These are phyloP conservation scores for Pyrenophora seminiperda DNA, from an alignment of 2,329 filamentous ascomycete genomes.

Conservation along the genomic window DNA sequence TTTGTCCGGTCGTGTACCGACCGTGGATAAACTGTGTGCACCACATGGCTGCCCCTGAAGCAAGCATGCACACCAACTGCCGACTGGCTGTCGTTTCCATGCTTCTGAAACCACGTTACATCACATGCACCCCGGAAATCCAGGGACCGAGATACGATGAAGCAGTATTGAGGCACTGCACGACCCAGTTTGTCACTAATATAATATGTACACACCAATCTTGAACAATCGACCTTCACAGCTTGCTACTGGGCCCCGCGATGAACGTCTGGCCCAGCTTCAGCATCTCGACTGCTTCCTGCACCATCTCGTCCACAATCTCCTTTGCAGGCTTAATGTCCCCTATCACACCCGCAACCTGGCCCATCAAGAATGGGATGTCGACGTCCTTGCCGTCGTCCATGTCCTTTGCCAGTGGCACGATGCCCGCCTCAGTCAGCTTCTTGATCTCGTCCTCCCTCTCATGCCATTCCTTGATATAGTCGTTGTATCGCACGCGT, in stretches of 20 bases:
- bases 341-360: conserved; percentile 79
- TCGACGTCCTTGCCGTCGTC: conserved; percentile 83
- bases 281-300: conserved; percentile 48
- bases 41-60: too few relatives aligned
- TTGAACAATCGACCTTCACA: conserved; percentile 25
- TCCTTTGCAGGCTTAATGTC: conserved; percentile 79
- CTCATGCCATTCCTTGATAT: conserved; percentile 79
- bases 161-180: not conserved
- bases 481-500: conserved; percentile 80
- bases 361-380: conserved; percentile 88
- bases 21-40: not conserved
- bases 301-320: conserved; percentile 91
- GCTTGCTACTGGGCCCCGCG: conserved; percentile 38
- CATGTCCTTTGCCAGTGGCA: conserved; percentile 82
- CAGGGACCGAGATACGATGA: conserved; percentile 3
- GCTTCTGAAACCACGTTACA: conserved; percentile 7
- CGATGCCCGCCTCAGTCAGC: conserved; percentile 75
- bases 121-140: not conserved
- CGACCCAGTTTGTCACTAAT: not conserved
- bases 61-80: too few relatives aligned
- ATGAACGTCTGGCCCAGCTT: conserved; percentile 46
- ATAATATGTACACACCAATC: not conserved
- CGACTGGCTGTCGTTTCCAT: not conserved
- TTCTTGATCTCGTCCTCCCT: conserved; percentile 74
- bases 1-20: not conserved